A percentile compares a stretch with the other conserved stretches of the same genome.
These are phyloP conservation scores for Sistotremastrum niveocremeum DNA, from an alignment of 768 basidiomycete species.

Conservation along the genomic window DNA sequence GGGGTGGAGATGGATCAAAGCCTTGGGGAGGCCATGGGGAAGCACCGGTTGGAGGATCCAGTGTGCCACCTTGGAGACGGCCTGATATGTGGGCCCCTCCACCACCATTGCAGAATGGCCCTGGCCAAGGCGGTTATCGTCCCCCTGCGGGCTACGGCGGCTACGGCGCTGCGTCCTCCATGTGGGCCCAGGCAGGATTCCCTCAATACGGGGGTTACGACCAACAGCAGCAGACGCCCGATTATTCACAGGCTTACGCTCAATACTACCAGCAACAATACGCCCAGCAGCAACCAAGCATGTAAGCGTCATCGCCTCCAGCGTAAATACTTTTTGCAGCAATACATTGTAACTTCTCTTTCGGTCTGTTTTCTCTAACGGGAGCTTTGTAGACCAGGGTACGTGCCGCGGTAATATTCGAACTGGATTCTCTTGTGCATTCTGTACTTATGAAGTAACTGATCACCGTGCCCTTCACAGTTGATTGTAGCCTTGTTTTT, in stretches of 20 bases:
- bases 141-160: constrained; percentile 39
- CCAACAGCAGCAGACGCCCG: constrained; percentile 34
- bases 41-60: constrained; percentile 48
- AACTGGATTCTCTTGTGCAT: too few relatives aligned
- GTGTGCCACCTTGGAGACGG: constrained; percentile 83
- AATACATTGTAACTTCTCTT: too few relatives aligned
- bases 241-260: constrained; percentile 67
- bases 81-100: constrained; percentile 72
- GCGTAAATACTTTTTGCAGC: too few relatives aligned
- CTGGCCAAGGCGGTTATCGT: constrained; percentile 46
- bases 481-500: too few relatives aligned
- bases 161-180: constrained; percentile 14
- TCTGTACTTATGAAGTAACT: too few relatives aligned
- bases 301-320: constrained; percentile 5
- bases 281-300: constrained; percentile 54
- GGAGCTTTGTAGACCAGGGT: too few relatives aligned
- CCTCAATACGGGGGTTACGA: constrained; percentile 25
- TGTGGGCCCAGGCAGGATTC: constrained; percentile 32
- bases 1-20: constrained; percentile 39
- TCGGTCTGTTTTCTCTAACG: too few relatives aligned
- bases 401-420: too few relatives aligned
- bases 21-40: constrained; percentile 59
- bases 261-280: constrained; percentile 86
- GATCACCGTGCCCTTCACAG: too few relatives aligned
- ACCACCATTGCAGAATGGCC: constrained; percentile 25